Evolutionary conservation across 371 early-diverging fungal species (phyloP), one percentile per base, ranked within the genome.

Genomic region (Rhizopus stolonifer): DNA sequence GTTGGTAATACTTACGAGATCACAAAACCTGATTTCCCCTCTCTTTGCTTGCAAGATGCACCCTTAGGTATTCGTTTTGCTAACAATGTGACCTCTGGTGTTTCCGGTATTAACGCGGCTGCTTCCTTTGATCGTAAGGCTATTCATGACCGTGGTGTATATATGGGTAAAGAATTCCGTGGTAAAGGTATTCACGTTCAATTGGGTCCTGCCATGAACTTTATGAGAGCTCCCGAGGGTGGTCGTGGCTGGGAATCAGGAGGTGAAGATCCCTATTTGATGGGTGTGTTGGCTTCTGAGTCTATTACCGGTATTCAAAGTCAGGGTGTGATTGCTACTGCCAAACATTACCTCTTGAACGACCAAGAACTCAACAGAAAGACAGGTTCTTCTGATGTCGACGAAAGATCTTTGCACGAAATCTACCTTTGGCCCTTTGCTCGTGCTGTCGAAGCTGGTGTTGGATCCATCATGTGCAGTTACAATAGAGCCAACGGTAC

Each of bases 161-260:
- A 68, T 22, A 70, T 81, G 68, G 85, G 82, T 23, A 23, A 62
- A n/a, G 85, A 85, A 58, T 76, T 75, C 42, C 56, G 69, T 24
- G 65, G 56, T 1, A 69, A 70, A 32, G 85, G 85, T 15, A 58
- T 78, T 32, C 64, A 84, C 51, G 54, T 61, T 11, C 64, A 64
- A 26, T 52, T 85, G 14, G 81, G 77, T 6, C 82, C 81, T 21
- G 62, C 60, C 24, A 59, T 78, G 61, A 79, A 81, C 56, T 54
- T 80, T 24, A 52, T 64, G 43, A 67, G 81, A n/a, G 44, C 64
- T 13, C 80, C 80, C 14, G 47, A 59, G 11, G 70, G 61, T 33
- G 85, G 85, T 15, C 65, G 85, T 54, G 73, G 65, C 29, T 84
- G 83, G 83, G 85, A 84, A 66, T 70, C 65, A 9, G 68, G 67